Base-by-base conservation (phyloP, 768 basidiomycete species). In the Trametes maxima region DNA sequence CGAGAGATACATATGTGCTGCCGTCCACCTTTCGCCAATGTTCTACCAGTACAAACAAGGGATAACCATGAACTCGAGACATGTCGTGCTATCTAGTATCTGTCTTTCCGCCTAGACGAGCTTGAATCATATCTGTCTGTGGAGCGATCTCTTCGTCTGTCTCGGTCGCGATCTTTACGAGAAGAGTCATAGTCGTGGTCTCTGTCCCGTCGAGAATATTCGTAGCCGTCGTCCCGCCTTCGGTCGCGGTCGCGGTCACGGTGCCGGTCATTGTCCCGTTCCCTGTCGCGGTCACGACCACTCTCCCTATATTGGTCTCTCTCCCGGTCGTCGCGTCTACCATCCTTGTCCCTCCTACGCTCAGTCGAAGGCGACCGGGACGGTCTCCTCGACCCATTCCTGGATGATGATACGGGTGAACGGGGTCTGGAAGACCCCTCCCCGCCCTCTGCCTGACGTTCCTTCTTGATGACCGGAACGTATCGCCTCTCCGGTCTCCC, bases 381-480 rank as follows among this genome's bases (percentile, higher is more conserved):
- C 40, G 63, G 70, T 45, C 81, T 76, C 63, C 83, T 74, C 3
- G 87, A 87, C 21, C 72, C 72, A 16, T 74, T 70, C 5, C 72
- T 71, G 13, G 75, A 69, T 2, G 73, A 70, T 2, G 73, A 69
- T n/a, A 79, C 24, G 74, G 82, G 58, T 72, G 75, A 51, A 69
- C 78, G 65, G 72, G 74, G 65, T 72, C 74, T 73, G 62, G 75
- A 67, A 5, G 70, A 70, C 37, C 62, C 46, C 52, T 70, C 57
- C 65, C 69, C 65, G 55, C 46, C 67, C 40, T 66, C 62, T 46
- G 68, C 65, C 39, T 67, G 66, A 47, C 67, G 66, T 70, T 91
- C 92, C 70, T 80, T 80, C 75, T 85, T 92, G 46, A 94, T 69
- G 33, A 98, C 77, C 12, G 97, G 95, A 25, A 95, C 77, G 70